A percentile compares a stretch with the other conserved stretches of the same genome.
phyloP scores from a whole-genome alignment of 2,329 filamentous ascomycete species.

The Exophiala viscosa region DNA sequence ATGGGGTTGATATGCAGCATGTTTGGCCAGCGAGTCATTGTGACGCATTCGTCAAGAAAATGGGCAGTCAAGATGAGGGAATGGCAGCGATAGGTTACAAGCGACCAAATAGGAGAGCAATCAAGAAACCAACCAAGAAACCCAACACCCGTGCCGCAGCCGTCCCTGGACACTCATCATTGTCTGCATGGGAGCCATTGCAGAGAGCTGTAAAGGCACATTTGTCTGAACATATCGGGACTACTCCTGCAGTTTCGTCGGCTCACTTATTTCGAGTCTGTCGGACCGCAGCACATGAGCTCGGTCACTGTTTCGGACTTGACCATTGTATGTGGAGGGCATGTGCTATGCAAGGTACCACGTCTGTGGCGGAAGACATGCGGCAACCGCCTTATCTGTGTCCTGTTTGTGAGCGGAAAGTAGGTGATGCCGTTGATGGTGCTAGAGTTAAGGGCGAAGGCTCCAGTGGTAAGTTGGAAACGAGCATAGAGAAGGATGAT shows the following conservation, averaged over 20 bases:
- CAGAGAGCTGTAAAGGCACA: conserved; percentile 3
- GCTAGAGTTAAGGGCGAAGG: too few relatives aligned
- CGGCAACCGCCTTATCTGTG: conserved; percentile 63
- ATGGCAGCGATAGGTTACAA: conserved; percentile 21
- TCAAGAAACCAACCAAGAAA: not conserved
- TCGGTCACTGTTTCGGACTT: conserved; percentile 65
- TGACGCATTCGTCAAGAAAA: conserved; percentile 44
- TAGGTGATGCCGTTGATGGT: too few relatives aligned
- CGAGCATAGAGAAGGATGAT: not conserved
- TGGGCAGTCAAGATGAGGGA: conserved; percentile 30
- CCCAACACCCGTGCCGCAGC: not conserved
- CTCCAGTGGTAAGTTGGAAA: too few relatives aligned
- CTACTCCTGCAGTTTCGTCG: not conserved
- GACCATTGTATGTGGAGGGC: conserved; percentile 59
- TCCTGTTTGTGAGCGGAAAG: conserved; percentile 56
- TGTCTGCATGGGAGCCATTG: not conserved
- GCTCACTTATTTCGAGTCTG: conserved; percentile 59
- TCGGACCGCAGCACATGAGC: conserved; percentile 60
- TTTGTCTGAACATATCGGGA: not conserved
- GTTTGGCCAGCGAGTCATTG: conserved; percentile 66
- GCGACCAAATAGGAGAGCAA: too few relatives aligned
- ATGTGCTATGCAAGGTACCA: conserved; percentile 61
- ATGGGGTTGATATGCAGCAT: conserved; percentile 48
- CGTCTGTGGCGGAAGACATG: conserved; percentile 55
- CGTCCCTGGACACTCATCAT: not conserved